Evolutionary conservation across 1,284 basidiomycete species (phyloP).

Genomic region (Athelia sp.): DNA sequence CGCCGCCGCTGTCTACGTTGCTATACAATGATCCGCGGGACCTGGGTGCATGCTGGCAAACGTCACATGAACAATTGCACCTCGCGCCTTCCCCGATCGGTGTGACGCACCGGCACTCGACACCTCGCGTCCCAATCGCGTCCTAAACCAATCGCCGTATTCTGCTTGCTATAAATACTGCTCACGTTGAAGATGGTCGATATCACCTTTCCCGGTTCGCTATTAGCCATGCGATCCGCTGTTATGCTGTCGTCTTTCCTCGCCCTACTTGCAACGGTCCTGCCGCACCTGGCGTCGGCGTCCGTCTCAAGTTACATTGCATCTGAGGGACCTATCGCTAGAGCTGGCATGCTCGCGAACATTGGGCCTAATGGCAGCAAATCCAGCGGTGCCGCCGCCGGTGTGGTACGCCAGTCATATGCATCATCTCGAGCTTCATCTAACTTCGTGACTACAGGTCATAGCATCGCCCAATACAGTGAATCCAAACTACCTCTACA

Average conservation of each 20-base stretch:
- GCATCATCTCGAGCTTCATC: background rate
- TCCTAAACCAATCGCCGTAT: no score
- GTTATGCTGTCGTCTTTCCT: background rate
- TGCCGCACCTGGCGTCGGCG: conserved; percentile 17
- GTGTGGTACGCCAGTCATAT: conserved; percentile 53
- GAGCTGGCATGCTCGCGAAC: conserved; percentile 56
- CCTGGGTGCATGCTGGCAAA: no score
- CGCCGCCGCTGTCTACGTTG: no score
- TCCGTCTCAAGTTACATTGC: conserved; percentile 39
- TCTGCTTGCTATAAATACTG: no score
- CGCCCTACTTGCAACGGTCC: background rate
- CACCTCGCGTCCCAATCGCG: no score
- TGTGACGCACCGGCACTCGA: no score
- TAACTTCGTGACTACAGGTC: conserved; percentile 8
- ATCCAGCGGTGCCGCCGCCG: conserved; percentile 50
- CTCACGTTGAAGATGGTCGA: no score
- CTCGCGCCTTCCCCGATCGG: no score
- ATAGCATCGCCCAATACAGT: conserved; percentile 8
- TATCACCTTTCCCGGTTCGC: no score
- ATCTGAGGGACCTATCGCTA: conserved; percentile 50
- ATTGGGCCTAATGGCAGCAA: conserved; percentile 55
- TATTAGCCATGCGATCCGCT: no score
- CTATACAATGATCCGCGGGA: no score
- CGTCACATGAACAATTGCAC: no score
- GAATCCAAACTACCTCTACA: conserved; percentile 49